Evolutionary conservation across 805 yeast genomes (phyloP).

Genomic region (Pichia gijzeniarum): DNA sequence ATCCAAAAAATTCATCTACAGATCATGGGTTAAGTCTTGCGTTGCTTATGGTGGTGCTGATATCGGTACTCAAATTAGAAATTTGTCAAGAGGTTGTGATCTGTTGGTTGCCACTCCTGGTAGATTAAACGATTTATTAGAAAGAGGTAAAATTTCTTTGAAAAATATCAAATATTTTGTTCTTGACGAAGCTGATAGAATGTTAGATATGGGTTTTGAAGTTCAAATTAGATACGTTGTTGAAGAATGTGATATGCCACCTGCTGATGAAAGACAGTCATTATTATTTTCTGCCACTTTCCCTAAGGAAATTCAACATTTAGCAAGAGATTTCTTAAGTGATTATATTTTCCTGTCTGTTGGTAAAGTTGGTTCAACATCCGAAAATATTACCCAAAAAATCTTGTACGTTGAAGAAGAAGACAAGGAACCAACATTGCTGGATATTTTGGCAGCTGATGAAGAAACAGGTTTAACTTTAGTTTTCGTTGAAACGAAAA

Average conservation of each 20-base stretch:
- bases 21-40: conserved; percentile 97
- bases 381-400: conserved; percentile 96
- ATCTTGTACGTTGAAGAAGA: conserved; percentile 86
- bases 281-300: conserved; percentile 98
- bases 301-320: conserved; percentile 95
- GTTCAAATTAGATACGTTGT: conserved; percentile 98
- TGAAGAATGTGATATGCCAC: conserved; percentile 97
- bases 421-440: conserved; percentile 84
- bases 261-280: conserved; percentile 85
- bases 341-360: conserved; percentile 94
- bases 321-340: conserved; percentile 95
- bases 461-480: conserved; percentile 76
- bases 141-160: conserved; percentile 89
- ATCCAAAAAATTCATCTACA: conserved; percentile 89
- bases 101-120: conserved; percentile 98
- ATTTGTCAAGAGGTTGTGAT: conserved; percentile 90
- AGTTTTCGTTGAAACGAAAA: conserved; percentile 96
- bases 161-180: conserved; percentile 88
- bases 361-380: conserved; percentile 98
- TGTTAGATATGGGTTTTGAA: conserved; percentile 99
- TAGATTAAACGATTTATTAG: conserved; percentile 91
- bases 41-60: conserved; percentile 99
- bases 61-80: conserved; percentile 78
- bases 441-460: conserved; percentile 76
- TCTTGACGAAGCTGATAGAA: conserved; percentile 98